Evolutionary conservation across 2,329 filamentous ascomycete genomes (phyloP), one percentile per base, ranked within the genome.

Genomic region (Phyllosticta paracitricarpa): DNA sequence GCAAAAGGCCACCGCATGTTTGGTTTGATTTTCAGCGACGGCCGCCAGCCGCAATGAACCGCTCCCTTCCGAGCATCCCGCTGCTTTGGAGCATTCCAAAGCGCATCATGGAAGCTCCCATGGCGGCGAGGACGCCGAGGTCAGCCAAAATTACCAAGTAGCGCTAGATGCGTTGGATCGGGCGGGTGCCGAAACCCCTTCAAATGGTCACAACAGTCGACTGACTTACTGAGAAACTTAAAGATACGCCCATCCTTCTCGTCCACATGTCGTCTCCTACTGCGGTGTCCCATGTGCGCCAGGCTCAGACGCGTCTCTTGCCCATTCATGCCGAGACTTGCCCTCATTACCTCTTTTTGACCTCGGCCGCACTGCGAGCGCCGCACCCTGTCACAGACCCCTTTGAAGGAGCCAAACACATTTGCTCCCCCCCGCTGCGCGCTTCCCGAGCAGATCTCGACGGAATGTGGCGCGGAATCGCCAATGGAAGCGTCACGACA

Each of bases 231-330:
- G 28, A 8, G 28, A 30, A 30, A 30, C 28, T 30, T 7, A 40
- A 8, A 40, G 76, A 82, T 63, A 76, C 77, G 0, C 81, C 81
- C 0, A 79, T 83, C 56, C 67, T 83, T 48, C 75, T 83, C 33
- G 81, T 83, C 51, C 81, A 82, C 66, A 77, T 82, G 69, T 78
- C 74, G 5, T 79, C 77, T 10, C 67, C 69, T 52, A 65, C 68
- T 3, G 71, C 71, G 0, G 65, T 71, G n/a, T 56, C 59, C 26
- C 71, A 73, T 64, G 70, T 74, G 17, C 66, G 70, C 26, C 67
- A 71, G 52, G 72, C 72, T 6, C 72, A 73, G 62, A 68, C 67
- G 8, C 63, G 71, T 48, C 62, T 72, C 7, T 63, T 74, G 8
- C 72, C 72, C 7, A 68, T 74, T 22, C 70, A 73, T 60, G 72